phyloP scores from a whole-genome alignment of 2,329 filamentous ascomycete species.

The Meredithiella fracta region DNA sequence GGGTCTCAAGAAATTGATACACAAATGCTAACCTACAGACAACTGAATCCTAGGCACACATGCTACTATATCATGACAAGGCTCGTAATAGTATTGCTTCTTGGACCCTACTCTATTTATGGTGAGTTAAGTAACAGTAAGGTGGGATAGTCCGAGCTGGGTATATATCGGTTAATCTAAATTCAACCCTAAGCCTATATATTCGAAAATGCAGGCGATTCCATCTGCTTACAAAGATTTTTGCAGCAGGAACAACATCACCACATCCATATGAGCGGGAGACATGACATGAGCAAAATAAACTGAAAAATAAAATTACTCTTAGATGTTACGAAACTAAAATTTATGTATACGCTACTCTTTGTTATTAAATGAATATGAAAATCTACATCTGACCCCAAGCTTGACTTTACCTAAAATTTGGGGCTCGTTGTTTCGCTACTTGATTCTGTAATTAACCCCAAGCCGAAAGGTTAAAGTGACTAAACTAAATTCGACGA shows the following conservation, averaged over 20 bases:
- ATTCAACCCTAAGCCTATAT: background rate
- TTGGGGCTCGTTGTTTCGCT: background rate
- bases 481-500: background rate
- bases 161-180: conserved; percentile 3
- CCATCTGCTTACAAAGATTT: background rate
- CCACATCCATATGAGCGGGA: background rate
- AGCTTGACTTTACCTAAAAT: too few relatives aligned
- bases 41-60: background rate
- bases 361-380: too few relatives aligned
- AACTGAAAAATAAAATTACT: too few relatives aligned
- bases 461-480: conserved; percentile 8
- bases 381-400: too few relatives aligned
- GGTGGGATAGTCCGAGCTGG: background rate
- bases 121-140: background rate
- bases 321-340: too few relatives aligned
- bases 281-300: background rate
- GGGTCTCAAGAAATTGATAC: background rate
- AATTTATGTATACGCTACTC: too few relatives aligned
- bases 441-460: conserved; percentile 3
- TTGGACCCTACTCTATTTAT: background rate
- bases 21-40: background rate
- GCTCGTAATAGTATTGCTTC: background rate
- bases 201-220: too few relatives aligned
- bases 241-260: background rate
- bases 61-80: background rate